Evolutionary conservation across 768 basidiomycete genomes (phyloP).

Genomic region (Lanmaoa rubissima): DNA sequence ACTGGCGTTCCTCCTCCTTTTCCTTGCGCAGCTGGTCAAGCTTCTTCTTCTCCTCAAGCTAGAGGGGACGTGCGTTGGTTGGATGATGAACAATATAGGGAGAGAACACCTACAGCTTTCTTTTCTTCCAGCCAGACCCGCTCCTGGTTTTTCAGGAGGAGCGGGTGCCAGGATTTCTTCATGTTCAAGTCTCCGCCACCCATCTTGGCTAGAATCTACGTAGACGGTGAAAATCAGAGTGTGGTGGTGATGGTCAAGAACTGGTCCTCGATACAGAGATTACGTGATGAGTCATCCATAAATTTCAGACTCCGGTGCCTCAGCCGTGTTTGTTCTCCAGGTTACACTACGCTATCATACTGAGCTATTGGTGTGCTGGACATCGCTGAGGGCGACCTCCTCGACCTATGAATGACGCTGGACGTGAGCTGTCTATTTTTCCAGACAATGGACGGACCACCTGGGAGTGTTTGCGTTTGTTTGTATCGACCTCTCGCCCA

Average conservation of each 20-base stretch:
- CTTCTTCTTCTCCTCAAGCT: conserved; percentile 99
- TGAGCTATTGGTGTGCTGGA: background rate
- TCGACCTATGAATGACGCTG: background rate
- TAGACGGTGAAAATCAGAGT: conserved; percentile 1
- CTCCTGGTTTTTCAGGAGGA: conserved; percentile 97
- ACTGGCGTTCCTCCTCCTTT: conserved; percentile 94
- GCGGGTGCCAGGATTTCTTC: conserved; percentile 99
- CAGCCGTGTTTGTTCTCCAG: background rate
- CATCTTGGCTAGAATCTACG: conserved; percentile 61
- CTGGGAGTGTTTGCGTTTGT: conserved; percentile 30
- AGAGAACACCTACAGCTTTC: conserved; percentile 67
- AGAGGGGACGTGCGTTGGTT: conserved; percentile 16
- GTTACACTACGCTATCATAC: background rate
- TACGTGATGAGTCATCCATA: background rate
- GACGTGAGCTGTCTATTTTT: background rate
- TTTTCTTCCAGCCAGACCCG: conserved; percentile 99
- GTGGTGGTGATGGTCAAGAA: conserved; percentile 11
- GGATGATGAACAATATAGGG: background rate
- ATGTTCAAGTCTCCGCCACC: conserved; percentile 98
- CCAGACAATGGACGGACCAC: no score
- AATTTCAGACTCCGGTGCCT: background rate
- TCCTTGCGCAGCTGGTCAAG: conserved; percentile 96
- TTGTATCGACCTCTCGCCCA: conserved; percentile 17
- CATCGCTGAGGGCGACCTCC: background rate
- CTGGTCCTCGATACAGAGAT: background rate